These are phyloP conservation scores for Harrya chromipes DNA, from an alignment of 768 basidiomycete genomes.

Conservation along the genomic window DNA sequence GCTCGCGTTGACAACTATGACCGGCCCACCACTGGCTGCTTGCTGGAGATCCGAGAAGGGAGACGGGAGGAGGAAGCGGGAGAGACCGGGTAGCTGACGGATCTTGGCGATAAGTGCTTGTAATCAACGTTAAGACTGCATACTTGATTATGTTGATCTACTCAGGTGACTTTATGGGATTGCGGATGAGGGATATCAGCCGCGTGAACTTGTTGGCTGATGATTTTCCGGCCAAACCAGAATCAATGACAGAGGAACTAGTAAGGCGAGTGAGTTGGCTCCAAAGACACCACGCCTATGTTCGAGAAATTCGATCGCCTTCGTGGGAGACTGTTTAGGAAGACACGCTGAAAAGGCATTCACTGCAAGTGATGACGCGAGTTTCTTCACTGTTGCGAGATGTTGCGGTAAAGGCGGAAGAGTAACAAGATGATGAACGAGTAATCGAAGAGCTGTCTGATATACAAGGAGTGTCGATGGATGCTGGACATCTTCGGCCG, in stretches of 20 bases:
- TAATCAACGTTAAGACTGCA: too few species aligned
- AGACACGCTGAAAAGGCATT: conserved; percentile 17
- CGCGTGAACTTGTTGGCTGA: not conserved
- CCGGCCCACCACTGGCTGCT: too few species aligned
- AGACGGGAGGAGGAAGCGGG: too few species aligned
- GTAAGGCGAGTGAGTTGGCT: not conserved
- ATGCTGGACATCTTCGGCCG: not conserved
- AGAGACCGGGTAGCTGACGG: too few species aligned
- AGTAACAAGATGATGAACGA: conserved; percentile 2
- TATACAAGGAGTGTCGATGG: conserved; percentile 5
- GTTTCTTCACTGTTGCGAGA: not conserved
- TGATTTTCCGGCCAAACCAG: not conserved
- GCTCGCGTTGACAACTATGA: too few species aligned
- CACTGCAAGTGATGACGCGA: conserved; percentile 3
- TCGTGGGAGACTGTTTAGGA: conserved; percentile 2
- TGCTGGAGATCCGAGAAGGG: too few species aligned
- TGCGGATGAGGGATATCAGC: not conserved
- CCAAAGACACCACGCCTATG: conserved; percentile 16
- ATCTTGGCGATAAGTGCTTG: too few species aligned
- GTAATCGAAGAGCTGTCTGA: not conserved
- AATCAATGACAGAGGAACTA: not conserved
- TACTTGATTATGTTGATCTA: not conserved
- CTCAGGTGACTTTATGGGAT: not conserved
- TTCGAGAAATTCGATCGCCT: conserved; percentile 29
- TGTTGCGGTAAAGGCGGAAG: not conserved